Evolutionary conservation across 208 protist species (phyloP), one percentile per base, ranked within the genome.

Genomic region (Sergeia podlipaevii): DNA sequence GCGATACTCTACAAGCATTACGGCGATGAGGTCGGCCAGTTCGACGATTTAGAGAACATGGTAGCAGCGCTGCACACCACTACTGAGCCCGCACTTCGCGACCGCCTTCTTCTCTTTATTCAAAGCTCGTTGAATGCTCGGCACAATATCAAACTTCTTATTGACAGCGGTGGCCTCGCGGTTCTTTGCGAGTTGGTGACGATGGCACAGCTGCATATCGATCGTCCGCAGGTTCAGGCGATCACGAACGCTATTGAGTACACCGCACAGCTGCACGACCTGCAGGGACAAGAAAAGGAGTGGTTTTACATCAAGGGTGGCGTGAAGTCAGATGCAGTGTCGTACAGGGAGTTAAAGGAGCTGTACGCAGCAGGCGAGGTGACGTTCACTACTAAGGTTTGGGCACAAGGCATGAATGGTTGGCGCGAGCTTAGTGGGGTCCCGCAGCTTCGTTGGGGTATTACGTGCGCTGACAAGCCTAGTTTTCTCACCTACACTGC

Each of bases 401-500:
- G 96, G 94, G 96, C 96, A 4, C 92, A 98, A 64, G 95, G 96
- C n/a, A 78, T 97, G 55, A 67, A 86, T 7, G 91, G 85, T 15
- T 98, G 96, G 95, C 77, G 74, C 34, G 63, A 70, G 48, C 36
- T 97, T 20, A 46, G 66, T 6, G 57, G 90, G 30, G 84, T 98
- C 29, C 73, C 86, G n/a, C 94, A 98, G 72, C 73, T 98, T 24
- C 80, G 88, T 29, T 98, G 96, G 95, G 84, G 77, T 13, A 68
- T 97, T 45, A 10, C 94, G 24, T 34, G 61, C 39, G 70, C 59
- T 4, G 64, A 77, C 42, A 55, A 69, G 26, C 82, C 78, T 17
- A 74, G 78, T 23, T 51, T 97, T 0, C 37, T 98, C 13, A 89
- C 87, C 10, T 75, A 93, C 20, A 92, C 89, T 0, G 90, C 97